Evolutionary conservation across 1,284 basidiomycete species (phyloP).

Genomic region (Heliocybe sulcata): DNA sequence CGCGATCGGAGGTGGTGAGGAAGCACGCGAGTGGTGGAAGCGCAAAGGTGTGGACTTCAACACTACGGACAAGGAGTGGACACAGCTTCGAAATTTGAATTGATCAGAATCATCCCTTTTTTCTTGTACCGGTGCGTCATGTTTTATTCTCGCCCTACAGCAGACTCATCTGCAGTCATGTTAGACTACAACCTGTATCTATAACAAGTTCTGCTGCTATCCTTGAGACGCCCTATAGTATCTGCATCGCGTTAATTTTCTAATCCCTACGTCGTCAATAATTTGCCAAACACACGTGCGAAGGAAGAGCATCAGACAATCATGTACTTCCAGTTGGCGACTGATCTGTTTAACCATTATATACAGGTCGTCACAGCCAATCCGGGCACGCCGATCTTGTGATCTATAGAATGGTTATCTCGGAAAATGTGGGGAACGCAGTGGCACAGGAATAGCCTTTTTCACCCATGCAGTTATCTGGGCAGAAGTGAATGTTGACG

Average conservation of each 20-base stretch:
- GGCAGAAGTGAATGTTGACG: too few relatives aligned
- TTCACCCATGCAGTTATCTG: conserved; percentile 6
- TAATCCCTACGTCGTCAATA: too few relatives aligned
- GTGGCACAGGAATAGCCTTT: too few relatives aligned
- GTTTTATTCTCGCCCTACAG: neutral
- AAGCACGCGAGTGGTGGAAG: conserved; percentile 71
- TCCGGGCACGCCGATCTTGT: neutral
- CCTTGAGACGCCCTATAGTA: too few relatives aligned
- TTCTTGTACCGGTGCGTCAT: neutral
- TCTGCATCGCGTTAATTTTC: too few relatives aligned
- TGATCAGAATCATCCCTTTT: conserved; percentile 18
- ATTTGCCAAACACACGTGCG: too few relatives aligned
- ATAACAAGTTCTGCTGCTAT: too few relatives aligned
- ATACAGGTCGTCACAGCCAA: too few relatives aligned
- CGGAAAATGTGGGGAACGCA: neutral
- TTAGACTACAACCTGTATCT: too few relatives aligned
- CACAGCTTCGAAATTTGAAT: conserved; percentile 69
- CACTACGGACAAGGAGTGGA: conserved; percentile 76
- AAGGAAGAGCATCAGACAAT: too few relatives aligned
- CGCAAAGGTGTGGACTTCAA: conserved; percentile 72
- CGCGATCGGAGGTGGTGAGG: conserved; percentile 66
- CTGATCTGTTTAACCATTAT: too few relatives aligned
- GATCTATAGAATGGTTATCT: neutral
- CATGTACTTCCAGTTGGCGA: too few relatives aligned
- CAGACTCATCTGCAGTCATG: neutral